Base-by-base conservation (phyloP, 108 stramenopile species). In the Nitzschia inconspicua region DNA sequence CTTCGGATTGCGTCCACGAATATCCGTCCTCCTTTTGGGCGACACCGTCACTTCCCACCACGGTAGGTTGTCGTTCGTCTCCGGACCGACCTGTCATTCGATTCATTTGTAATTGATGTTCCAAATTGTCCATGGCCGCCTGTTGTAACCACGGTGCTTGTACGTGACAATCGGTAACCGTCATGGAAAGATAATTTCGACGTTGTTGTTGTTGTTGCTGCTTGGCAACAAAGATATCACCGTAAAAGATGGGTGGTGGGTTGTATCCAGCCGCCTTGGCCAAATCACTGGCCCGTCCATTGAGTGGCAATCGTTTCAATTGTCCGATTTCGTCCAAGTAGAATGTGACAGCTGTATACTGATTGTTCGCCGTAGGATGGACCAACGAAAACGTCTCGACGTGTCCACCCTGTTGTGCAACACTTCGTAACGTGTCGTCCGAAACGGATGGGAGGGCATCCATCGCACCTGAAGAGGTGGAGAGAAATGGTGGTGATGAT, bases 251-350 rank as follows among this genome's bases (percentile, higher is more conserved):
- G 8, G 91, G 91, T 19, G 85, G 54, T 2, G 91, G 91, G 46
- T 83, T 48, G 56, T 69, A 93, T 0, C 91, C 91, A 60, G 78
- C 80, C 23, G 63, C 46, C 3, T 40, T 41, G 0, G 85, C 85
- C 18, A 82, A 64, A 10, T 67, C 39, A 2, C 69, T 70, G 3
- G 85, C 87, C 44, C 91, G 62, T 5, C 23, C 44, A 37, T 92
- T 92, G 27, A 56, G 34, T 4, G 85, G 83, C 20, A 92, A 56
- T 31, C 77, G 67, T 44, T 93, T 93, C 44, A 93, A 44, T 73
- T 89, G 68, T 2, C 91, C 91, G 4, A 89, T 84, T 59, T 93
- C 91, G 61, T 93, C 91, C 18, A 93, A 54, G 50, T 93, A 93
- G 14, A 93, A 76, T 44, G 83, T 72, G n/a, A 89, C 84, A 3